These are phyloP conservation scores for Candida sphagnicola DNA, from an alignment of 805 yeast species.

Conservation along the genomic window DNA sequence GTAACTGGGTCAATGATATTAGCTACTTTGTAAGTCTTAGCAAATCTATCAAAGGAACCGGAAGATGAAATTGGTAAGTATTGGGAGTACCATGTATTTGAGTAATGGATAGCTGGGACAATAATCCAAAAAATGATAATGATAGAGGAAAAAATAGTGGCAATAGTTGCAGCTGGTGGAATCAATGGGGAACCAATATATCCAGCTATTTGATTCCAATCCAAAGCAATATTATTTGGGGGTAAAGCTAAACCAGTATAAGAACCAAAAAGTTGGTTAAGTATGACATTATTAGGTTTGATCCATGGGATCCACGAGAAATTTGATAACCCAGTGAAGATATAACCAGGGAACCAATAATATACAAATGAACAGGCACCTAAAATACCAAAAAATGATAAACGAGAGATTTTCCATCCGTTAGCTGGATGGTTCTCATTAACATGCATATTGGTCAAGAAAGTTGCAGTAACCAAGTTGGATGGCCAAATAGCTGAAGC, in stretches of 20 bases:
- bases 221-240: slow-evolving; percentile 63
- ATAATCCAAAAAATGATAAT: slow-evolving; percentile 51
- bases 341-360: slow-evolving; percentile 59
- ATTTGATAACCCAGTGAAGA: slow-evolving; percentile 54
- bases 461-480: slow-evolving; percentile 55
- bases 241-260: slow-evolving; percentile 58
- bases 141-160: slow-evolving; percentile 36
- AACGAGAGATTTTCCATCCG: slow-evolving; percentile 59
- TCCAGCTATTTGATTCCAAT: slow-evolving; percentile 61
- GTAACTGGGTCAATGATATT: slow-evolving; percentile 40
- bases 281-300: slow-evolving; percentile 52
- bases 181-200: slow-evolving; percentile 60
- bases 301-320: slow-evolving; percentile 70
- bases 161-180: slow-evolving; percentile 54
- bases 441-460: slow-evolving; percentile 49
- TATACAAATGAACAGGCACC: slow-evolving; percentile 41
- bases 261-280: slow-evolving; percentile 64
- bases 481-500: slow-evolving; percentile 72
- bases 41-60: slow-evolving; percentile 48
- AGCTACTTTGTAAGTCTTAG: slow-evolving; percentile 45
- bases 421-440: slow-evolving; percentile 49
- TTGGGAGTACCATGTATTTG: slow-evolving; percentile 56
- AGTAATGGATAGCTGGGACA: slow-evolving; percentile 50
- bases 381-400: slow-evolving; percentile 43
- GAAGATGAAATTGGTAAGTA: slow-evolving; percentile 53